These are phyloP conservation scores for Citrus mangshanensis DNA, from an alignment of 345 rosid species.

Conservation along the genomic window DNA sequence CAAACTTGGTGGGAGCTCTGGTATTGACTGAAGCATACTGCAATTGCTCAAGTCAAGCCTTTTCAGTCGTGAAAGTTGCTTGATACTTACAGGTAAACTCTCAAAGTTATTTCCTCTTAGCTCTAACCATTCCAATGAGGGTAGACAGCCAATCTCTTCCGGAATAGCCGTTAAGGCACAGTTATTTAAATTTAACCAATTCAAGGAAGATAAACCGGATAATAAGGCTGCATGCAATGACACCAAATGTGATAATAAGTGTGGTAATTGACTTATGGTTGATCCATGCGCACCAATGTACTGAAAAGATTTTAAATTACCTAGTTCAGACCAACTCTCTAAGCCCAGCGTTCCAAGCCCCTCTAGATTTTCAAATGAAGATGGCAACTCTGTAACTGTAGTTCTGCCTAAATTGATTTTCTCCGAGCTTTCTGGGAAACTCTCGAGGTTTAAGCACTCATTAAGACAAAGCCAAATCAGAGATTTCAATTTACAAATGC, in stretches of 20 bases:
- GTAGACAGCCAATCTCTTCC: not conserved
- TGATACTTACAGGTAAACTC: not conserved
- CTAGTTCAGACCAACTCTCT: not conserved
- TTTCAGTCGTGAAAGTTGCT: not conserved
- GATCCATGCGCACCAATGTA: not conserved
- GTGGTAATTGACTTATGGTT: not conserved
- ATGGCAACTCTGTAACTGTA: not conserved
- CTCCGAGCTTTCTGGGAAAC: not conserved
- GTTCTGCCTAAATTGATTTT: not conserved
- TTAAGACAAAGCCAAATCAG: not conserved
- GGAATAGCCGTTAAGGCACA: not conserved
- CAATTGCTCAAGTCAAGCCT: not conserved
- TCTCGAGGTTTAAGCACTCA: not conserved
- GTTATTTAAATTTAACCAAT: not conserved
- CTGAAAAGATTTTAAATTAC: not conserved
- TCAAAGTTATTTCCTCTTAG: not conserved
- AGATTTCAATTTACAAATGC: conserved; percentile 5
- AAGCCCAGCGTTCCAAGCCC: not conserved
- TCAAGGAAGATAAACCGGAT: not conserved
- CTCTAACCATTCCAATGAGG: not conserved
- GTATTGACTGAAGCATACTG: not conserved
- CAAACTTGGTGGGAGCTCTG: not conserved
- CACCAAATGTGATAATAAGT: not conserved
- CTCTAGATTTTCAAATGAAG: not conserved
- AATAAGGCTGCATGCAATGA: not conserved